Evolutionary conservation across 495 filamentous ascomycete genomes (phyloP), one percentile per base, ranked within the genome.

Genomic region (Penicillium angulare): DNA sequence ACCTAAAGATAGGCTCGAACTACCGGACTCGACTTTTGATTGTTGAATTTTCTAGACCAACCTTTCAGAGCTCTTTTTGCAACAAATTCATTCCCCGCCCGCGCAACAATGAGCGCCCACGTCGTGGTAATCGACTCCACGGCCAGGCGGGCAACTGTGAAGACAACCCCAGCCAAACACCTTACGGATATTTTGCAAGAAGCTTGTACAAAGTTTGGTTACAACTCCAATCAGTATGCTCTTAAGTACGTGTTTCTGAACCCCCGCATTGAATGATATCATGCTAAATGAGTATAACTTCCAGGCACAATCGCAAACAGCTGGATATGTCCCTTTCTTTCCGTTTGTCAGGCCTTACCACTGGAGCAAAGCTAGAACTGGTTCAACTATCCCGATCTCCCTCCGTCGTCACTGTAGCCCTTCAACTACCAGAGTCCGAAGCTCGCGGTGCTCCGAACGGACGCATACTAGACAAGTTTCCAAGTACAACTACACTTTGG

Each of bases 321-420:
- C 68, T 98, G 10, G 90, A 97, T 61, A 78, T 97, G 7, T 92
- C 90, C 10, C 80, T 86, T 15, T 84, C 86, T 27, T 87, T 89
- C 66, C 86, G 92, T n/a, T 86, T 92, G 26, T 88, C 92, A 1
- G 91, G 91, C 46, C 83, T 98, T 9, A 76, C 77, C 5, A 80
- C 89, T 13, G 93, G 93, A 23, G 92, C 93, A 21, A 96, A 95
- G 57, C 79, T 98, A 17, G 91, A 98, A 57, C 86, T 97, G 39
- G 85, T 96, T n/a, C 82, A 86, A 52, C 79, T 83, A 45, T 92
- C 90, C 23, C 86, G 83, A 40, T 90, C 89, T 0, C 86, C 92
- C 2, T 84, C 89, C 9, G 84, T 88, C 24, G 84, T 98, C 45
- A 88, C 85, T 18, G 85, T 97, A 18, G 90, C 88, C 5, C 76